Conservation (phyloP, 768 basidiomycete species). For the Boletus rubescentipes region DNA sequence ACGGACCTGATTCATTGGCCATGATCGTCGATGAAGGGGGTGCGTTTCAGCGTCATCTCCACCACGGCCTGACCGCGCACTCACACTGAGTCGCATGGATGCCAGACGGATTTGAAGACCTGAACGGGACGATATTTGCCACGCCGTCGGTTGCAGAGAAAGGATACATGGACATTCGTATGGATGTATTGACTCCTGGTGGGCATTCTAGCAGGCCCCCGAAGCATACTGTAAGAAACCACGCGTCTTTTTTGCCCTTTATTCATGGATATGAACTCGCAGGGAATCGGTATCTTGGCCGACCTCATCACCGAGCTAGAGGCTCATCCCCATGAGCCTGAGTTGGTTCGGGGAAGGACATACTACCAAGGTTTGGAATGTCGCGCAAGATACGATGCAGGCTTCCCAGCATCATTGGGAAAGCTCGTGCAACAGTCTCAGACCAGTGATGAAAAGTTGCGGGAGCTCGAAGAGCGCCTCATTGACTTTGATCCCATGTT, state of each 20-base stretch:
- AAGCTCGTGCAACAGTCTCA: constrained; percentile 24
- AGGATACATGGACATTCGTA: constrained; percentile 42
- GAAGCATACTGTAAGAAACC: constrained; percentile 44
- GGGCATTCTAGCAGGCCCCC: constrained; percentile 58
- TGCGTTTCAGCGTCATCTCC: constrained; percentile 8
- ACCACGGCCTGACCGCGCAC: background rate
- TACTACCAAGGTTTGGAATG: constrained; percentile 40
- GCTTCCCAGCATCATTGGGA: constrained; percentile 27
- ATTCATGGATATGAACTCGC: constrained; percentile 1
- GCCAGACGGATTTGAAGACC: constrained; percentile 29
- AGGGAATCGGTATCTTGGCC: constrained; percentile 53
- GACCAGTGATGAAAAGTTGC: constrained; percentile 20
- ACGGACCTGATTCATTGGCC: constrained; percentile 49
- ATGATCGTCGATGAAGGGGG: constrained; percentile 62
- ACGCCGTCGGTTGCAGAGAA: constrained; percentile 38
- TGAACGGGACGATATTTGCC: constrained; percentile 33
- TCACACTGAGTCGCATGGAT: background rate
- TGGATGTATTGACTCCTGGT: constrained; percentile 47
- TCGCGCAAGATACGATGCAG: constrained; percentile 38
- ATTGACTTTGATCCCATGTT: constrained; percentile 21
- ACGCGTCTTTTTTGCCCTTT: background rate
- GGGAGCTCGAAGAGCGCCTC: constrained; percentile 16
- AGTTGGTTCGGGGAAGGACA: constrained; percentile 26
- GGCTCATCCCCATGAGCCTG: constrained; percentile 39
- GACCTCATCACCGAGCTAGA: constrained; percentile 48